Percentiles rank a stretch among this genome's conserved stretches.
These are phyloP conservation scores for Leavenworthia alabamica DNA, from an alignment of 345 rosid genomes.

Conservation along the genomic window DNA sequence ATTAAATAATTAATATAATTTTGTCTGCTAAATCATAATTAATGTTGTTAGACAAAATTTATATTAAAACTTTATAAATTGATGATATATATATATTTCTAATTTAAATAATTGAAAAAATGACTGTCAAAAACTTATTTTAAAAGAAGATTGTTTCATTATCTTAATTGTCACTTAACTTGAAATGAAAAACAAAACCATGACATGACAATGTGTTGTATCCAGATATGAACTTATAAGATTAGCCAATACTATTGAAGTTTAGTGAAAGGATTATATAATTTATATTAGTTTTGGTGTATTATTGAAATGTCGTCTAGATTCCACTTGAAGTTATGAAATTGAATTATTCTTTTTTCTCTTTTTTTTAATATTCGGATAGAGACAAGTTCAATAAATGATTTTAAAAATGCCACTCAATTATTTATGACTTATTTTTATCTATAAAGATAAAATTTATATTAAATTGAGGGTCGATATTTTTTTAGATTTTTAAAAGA, in stretches of 20 bases:
- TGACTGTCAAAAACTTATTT: too few relatives aligned
- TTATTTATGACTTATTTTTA: neutral
- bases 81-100: too few relatives aligned
- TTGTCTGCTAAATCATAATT: too few relatives aligned
- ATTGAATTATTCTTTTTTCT: constrained; percentile 9
- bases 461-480: too few relatives aligned
- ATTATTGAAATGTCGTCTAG: constrained; percentile 17
- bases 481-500: neutral
- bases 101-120: too few relatives aligned
- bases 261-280: neutral
- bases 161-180: neutral
- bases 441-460: neutral
- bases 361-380: constrained; percentile 1
- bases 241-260: neutral
- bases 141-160: too few relatives aligned
- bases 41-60: too few relatives aligned
- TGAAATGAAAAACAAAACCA: neutral
- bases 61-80: too few relatives aligned
- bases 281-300: neutral
- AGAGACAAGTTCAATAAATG: constrained; percentile 2
- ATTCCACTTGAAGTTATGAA: constrained; percentile 10
- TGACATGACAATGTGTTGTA: neutral
- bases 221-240: neutral
- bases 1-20: too few relatives aligned
- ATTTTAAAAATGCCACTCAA: constrained; percentile 1